Percentiles rank a stretch among this genome's conserved stretches.
These are phyloP conservation scores for Myxozyma vanderwaltii DNA, from an alignment of 805 yeast genomes.

Conservation along the genomic window DNA sequence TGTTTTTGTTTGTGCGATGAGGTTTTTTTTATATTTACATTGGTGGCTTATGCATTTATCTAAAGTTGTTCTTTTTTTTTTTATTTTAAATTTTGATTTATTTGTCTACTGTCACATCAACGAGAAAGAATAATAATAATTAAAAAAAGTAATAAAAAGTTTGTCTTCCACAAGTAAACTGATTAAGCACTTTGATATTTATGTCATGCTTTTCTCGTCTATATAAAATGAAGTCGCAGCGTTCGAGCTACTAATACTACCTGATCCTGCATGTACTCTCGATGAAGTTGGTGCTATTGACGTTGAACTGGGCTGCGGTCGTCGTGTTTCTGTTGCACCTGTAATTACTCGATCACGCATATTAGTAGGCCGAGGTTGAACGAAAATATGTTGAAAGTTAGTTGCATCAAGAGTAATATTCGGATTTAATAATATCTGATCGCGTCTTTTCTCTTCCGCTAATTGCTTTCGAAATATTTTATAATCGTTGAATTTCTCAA, in stretches of 20 bases:
- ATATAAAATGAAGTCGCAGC: background rate
- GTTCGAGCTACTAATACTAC: background rate
- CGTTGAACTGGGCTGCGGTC: background rate
- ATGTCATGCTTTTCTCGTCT: background rate
- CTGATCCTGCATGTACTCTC: background rate
- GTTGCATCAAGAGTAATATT: conserved; percentile 5
- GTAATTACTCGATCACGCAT: background rate
- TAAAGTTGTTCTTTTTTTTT: background rate
- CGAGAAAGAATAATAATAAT: too few relatives aligned
- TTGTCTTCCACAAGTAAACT: too few relatives aligned
- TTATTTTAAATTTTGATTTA: too few relatives aligned
- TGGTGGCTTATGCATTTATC: background rate
- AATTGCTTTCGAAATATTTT: background rate
- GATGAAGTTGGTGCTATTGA: background rate
- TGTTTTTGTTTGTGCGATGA: conserved; percentile 1
- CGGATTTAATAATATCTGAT: background rate
- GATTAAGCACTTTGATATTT: too few relatives aligned
- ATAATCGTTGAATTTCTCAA: background rate
- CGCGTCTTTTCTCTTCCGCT: background rate
- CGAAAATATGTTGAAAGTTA: conserved; percentile 3
- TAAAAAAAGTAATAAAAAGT: too few relatives aligned
- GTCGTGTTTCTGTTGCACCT: background rate
- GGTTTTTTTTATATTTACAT: background rate
- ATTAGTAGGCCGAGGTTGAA: conserved; percentile 7
- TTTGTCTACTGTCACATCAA: too few relatives aligned